These are phyloP conservation scores for Blastobotrys ciferrii DNA, from an alignment of 1,139 yeast genomes.

Conservation along the genomic window DNA sequence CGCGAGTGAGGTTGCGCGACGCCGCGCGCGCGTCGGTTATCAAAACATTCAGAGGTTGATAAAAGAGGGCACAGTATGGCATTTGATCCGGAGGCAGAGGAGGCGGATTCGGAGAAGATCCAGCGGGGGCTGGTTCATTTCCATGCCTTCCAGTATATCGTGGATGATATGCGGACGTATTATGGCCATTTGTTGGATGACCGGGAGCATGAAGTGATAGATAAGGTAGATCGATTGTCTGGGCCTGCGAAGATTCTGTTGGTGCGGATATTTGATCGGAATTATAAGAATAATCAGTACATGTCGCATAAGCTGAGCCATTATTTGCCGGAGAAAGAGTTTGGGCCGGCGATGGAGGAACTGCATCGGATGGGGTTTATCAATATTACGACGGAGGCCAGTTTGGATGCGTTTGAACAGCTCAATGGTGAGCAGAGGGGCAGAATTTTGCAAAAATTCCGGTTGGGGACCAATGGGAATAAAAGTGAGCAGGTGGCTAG, in stretches of 20 bases:
- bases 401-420: conserved; percentile 11
- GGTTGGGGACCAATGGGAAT: not conserved
- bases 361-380: conserved; percentile 8
- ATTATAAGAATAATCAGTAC: conserved; percentile 13
- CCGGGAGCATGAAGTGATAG: conserved; percentile 5
- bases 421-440: conserved; percentile 12
- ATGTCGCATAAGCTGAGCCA: conserved; percentile 10
- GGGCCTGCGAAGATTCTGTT: conserved; percentile 14
- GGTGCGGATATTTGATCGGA: conserved; percentile 17
- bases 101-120: not conserved
- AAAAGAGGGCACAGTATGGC: not conserved
- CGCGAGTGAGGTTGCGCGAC: too few species aligned
- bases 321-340: conserved; percentile 11
- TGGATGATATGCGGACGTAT: conserved; percentile 4
- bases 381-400: conserved; percentile 9
- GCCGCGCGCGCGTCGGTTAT: too few species aligned
- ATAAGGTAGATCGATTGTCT: conserved; percentile 7
- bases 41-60: too few species aligned
- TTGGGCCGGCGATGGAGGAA: conserved; percentile 8
- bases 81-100: not conserved
- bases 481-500: conserved; percentile 8
- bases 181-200: conserved; percentile 11
- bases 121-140: conserved; percentile 5
- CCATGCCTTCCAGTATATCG: conserved; percentile 14
- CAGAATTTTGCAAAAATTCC: not conserved